Evolutionary conservation across 139 green algal species (phyloP), one percentile per base, ranked within the genome.

Genomic region (Chlamydomonas sphaeroides): DNA sequence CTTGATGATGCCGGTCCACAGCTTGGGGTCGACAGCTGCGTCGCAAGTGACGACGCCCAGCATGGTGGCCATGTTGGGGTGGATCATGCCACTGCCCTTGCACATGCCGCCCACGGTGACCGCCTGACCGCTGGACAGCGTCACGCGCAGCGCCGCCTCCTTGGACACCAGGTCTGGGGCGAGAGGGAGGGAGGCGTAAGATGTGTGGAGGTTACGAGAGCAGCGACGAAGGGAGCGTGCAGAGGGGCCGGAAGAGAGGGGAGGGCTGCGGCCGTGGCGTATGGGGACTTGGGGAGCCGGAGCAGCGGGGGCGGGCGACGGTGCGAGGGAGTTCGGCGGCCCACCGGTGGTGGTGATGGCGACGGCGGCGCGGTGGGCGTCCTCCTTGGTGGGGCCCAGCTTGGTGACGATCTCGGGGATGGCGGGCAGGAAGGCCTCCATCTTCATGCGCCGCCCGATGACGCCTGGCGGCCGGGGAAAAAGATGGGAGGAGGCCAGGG

Each of bases 21-120:
- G 87, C 1, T 88, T 83, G 0, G 91, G 68, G 4, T 75, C 82
- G 4, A 99, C 96, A 2, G 88, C 83, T 8, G 96, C 97, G 83
- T 99, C 97, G 69, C 94, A 97, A 1, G 97, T 99, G n/a, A 99
- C 85, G 38, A 98, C 91, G 0, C 88, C 93, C 42, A 99, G 93
- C 95, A 99, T 99, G 85, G 97, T 99, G 41, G 96, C 97, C 97
- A 99, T 99, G 92, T 99, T 99, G 75, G 97, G 97, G 90, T 99
- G 97, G 84, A 99, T 99, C 97, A 99, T 99, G 62, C 97, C 97
- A 10, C 88, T 96, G 38, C 97, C 97, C 90, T 99, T 99, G 79
- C 92, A 93, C 85, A 98, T 97, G 70, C 97, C 97, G 28, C 97
- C 97, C 48, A 99, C 86, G 23, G 87, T 78, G 36, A 99, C 94